Evolutionary conservation across 768 basidiomycete genomes (phyloP), one percentile per base, ranked within the genome.

Genomic region (Pleurotus eryngii): DNA sequence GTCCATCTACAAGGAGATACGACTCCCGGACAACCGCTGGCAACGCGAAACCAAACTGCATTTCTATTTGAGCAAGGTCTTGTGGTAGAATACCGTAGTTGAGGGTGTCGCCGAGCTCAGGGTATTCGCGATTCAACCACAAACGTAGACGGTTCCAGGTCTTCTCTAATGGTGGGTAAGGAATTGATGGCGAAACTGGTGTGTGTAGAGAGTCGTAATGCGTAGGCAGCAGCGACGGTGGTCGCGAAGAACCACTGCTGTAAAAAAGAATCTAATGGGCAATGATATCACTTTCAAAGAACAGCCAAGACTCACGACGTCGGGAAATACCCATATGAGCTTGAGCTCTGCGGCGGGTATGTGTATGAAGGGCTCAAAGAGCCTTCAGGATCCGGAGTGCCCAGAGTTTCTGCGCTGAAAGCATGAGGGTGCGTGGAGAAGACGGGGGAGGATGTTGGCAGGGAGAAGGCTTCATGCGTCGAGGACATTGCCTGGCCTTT

Each of bases 91-190:
- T 90, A 60, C 93, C 92, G 65, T 90, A 92, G 71, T 96, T 96
- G 62, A 98, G 88, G 7, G 95, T 97, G 70, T 98, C 95, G 26
- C 90, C 90, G 17, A 98, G 82, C 67, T 98, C 95, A 46, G 95
- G 93, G 73, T 96, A 96, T 73, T 95, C 87, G 59, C 86, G 81
- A 59, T 73, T 77, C 17, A 97, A 85, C 84, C 93, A 93, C n/a
- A 74, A 67, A 59, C 86, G 87, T 49, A 98, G 79, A 20, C 95
- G 86, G 61, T 81, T 77, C 91, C 95, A 97, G 1, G 94, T 93
- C 48, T 80, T 81, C 15, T 81, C 70, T n/a, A 97, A 76, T 24
- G 92, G 86, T 2, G 95, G 94, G 69, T 92, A 94, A 42, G 73
- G 64, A 17, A 67, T 62, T 40, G 72, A 65, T 24, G 79, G 72